Conservation (phyloP, 805 yeast species). For the Monosporozyma yasuniensis region DNA sequence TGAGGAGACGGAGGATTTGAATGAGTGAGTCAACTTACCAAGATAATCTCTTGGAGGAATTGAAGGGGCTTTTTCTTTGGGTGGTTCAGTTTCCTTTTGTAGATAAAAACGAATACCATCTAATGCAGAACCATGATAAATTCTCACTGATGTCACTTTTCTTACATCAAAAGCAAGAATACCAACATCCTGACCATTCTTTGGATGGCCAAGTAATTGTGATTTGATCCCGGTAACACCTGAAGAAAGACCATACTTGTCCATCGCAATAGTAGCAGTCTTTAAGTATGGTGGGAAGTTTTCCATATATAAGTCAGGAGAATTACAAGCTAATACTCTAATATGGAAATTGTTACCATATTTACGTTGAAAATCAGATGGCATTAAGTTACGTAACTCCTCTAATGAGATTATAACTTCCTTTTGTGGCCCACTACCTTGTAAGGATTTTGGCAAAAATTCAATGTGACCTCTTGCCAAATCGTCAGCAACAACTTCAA, state of each 20-base stretch:
- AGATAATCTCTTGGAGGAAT: slow-evolving; percentile 42
- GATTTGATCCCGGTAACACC: slow-evolving; percentile 23
- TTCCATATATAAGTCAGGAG: slow-evolving; percentile 45
- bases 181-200: slow-evolving; percentile 25
- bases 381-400: slow-evolving; percentile 32
- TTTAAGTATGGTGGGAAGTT: slow-evolving; percentile 34
- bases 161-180: slow-evolving; percentile 22
- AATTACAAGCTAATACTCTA: slow-evolving; percentile 50
- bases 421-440: slow-evolving; percentile 54
- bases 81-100: slow-evolving; percentile 5
- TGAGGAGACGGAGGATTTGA: slow-evolving; percentile 14
- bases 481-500: slow-evolving; percentile 61
- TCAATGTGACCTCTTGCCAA: slow-evolving; percentile 46
- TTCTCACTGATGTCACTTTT: slow-evolving; percentile 43
- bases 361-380: slow-evolving; percentile 27
- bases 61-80: slow-evolving; percentile 28
- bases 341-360: slow-evolving; percentile 31
- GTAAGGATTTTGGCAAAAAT: slow-evolving; percentile 45
- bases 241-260: slow-evolving; percentile 19
- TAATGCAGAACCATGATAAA: slow-evolving; percentile 67
- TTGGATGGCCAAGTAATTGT: slow-evolving; percentile 18
- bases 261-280: slow-evolving; percentile 18
- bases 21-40: slow-evolving; percentile 20
- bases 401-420: slow-evolving; percentile 42
- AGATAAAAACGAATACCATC: slow-evolving; percentile 67